Base-by-base conservation (phyloP, 2,329 filamentous ascomycete species). In the Fusarium temperatum region DNA sequence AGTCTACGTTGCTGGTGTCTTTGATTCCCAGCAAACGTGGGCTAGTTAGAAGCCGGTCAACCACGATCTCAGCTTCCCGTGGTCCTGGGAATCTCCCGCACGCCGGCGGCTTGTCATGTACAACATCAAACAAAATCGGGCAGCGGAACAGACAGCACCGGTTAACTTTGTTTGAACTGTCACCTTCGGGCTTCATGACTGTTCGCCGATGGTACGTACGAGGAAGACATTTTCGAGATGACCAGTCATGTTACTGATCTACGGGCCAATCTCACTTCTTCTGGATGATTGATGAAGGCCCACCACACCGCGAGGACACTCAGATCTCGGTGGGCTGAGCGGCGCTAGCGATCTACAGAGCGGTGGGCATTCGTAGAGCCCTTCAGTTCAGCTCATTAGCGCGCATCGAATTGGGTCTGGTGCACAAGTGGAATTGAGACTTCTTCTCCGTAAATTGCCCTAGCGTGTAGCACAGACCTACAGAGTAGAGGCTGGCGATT, bases 271-370 rank as follows among this genome's bases (percentile, higher is more conserved):
- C 72, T 78, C 74, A 77, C 70, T 72, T 73, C 70, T 68, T 76
- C 70, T 70, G 65, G 38, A 68, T 73, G 70, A 68, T 72, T 58
- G 51, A 55, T 55, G 47, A 53, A 65, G 68, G 63, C 72, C 77
- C 77, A 78, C 77, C 54, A 65, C 60, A 65, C 55, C 45, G 69
- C 55, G 68, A 78, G 48, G 57, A 73, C 68, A 76, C 70, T 71
- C 66, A 77, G 75, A 78, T 78, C 75, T 77, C 72, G 70, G 77
- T 78, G 70, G 73, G 75, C 70, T 77, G 77, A 73, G 67, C 63
- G 62, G 65, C 75, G 64, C 77, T 78, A 78, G 75, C 66, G 74
- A 78, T 76, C 72, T 78, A 75, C 77, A 76, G 65, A 75, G 72
- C 75, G 74, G 77, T 78, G 77, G 76, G 64, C 75, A 69, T 72